Percentiles rank a stretch among this genome's conserved stretches.
phyloP scores from a whole-genome alignment of 73 alveolate species.

The Breviolum minutum region DNA sequence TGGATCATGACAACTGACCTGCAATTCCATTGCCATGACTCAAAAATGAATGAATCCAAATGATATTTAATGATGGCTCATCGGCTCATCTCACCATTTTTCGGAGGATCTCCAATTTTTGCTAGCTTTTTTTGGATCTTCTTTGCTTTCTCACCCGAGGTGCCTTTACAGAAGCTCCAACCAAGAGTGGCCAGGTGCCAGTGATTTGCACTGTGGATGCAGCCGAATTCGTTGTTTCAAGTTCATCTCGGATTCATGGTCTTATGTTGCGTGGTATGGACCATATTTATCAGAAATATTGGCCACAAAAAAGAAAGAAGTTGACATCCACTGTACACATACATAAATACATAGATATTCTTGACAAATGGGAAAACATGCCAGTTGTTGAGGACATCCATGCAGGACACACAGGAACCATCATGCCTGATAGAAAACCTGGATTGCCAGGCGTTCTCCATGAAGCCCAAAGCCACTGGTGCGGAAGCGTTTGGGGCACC shows the following conservation, averaged over 20 bases:
- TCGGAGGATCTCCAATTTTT: too few relatives aligned
- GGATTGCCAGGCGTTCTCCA: constrained; percentile 14
- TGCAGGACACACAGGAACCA: not conserved
- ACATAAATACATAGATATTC: not conserved
- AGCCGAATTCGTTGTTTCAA: not conserved
- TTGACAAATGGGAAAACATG: not conserved
- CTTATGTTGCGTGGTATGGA: too few relatives aligned
- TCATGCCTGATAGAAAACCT: not conserved
- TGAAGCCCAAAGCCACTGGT: constrained; percentile 82
- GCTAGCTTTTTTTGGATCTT: too few relatives aligned
- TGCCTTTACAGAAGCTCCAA: constrained; percentile 27
- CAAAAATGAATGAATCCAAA: too few relatives aligned
- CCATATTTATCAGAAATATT: too few relatives aligned
- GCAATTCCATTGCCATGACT: too few relatives aligned
- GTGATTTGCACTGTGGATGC: not conserved
- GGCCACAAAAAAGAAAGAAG: not conserved
- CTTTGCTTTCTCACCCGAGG: not conserved
- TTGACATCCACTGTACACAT: too few relatives aligned
- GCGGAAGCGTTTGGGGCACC: constrained; percentile 75
- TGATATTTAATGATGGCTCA: too few relatives aligned
- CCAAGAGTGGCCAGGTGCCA: constrained; percentile 52
- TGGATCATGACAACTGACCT: too few relatives aligned
- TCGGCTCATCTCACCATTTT: too few relatives aligned
- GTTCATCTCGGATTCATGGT: not conserved
- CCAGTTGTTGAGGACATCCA: not conserved